Evolutionary conservation across 495 filamentous ascomycete species (phyloP).

Genomic region (Neurospora terricola): DNA sequence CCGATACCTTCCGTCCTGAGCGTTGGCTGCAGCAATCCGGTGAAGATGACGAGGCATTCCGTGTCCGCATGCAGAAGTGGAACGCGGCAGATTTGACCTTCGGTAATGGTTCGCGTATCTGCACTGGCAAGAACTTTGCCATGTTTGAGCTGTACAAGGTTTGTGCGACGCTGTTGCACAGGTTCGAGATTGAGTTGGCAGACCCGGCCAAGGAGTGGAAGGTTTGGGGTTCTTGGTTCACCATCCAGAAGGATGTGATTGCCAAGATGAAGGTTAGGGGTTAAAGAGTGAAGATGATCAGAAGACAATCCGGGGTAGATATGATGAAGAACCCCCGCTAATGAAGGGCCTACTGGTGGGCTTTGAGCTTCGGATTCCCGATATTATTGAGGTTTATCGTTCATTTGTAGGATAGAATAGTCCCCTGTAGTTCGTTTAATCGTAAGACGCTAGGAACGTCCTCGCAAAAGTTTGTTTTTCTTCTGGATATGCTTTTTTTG

Average conservation of each 20-base stretch:
- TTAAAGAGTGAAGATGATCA: neutral
- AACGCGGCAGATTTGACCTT: slow-evolving; percentile 33
- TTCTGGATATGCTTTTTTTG: neutral
- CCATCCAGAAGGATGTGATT: slow-evolving; percentile 6
- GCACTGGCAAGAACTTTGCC: slow-evolving; percentile 54
- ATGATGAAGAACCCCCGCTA: neutral
- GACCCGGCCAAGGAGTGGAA: slow-evolving; percentile 11
- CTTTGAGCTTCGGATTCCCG: neutral
- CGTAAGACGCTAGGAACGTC: neutral
- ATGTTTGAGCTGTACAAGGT: slow-evolving; percentile 56
- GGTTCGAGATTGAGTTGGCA: slow-evolving; percentile 30
- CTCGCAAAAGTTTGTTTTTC: neutral
- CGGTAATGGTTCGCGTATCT: slow-evolving; percentile 50
- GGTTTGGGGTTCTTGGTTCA: slow-evolving; percentile 7
- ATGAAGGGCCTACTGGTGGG: neutral
- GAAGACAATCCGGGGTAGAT: neutral
- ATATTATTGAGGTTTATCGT: neutral
- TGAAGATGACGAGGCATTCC: slow-evolving; percentile 14
- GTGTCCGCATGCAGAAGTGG: slow-evolving; percentile 9
- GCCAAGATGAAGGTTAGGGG: slow-evolving; percentile 1
- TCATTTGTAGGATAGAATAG: neutral
- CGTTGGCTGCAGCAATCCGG: slow-evolving; percentile 26
- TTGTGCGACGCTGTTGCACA: slow-evolving; percentile 47
- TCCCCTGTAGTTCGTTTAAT: neutral
- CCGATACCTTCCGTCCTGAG: slow-evolving; percentile 44